Evolutionary conservation across 1,284 basidiomycete genomes (phyloP), one percentile per base, ranked within the genome.

Genomic region (Naganishia sp.): DNA sequence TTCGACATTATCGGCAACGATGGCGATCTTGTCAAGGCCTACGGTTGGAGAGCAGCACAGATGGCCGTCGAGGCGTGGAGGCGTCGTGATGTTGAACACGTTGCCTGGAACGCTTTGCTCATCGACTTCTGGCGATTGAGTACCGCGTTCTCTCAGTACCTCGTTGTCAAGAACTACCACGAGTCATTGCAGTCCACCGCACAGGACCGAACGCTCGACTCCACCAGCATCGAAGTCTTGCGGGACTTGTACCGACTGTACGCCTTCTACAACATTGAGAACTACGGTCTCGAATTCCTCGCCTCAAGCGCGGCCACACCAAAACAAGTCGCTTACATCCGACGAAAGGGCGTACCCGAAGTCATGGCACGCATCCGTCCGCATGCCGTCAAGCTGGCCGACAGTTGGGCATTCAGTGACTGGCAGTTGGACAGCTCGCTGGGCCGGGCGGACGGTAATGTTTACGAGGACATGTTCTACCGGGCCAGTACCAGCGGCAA

Each of bases 361-460:
- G 70, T 85, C 1, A 85, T 86, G 78, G 70, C 77, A 25, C 80
- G 82, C 50, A 73, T 92, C 10, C 75, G 90, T 2, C 87, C 88
- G 0, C 84, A 92, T 69, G 84, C 84, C 5, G 86, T 92, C 64
- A 87, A 85, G 0, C 77, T 92, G 44, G 86, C 84, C 16, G 90
- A 92, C 73, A 86, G 87, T 1, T 90, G 91, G 73, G 87, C 86
- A 0, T 89, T 89, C 74, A 82, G 85, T 0, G 89, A 92, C 72
- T 91, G 88, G 87, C 86, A 90, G 63, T 79, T 91, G 7, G 84
- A 89, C 70, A 88, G 86, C 25, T 55, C 44, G 49, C 48, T 70
- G 44, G 89, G 89, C 3, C 84, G 87, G 13, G 83, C 83, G 64
- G 83, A 88, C 72, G 89, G 89, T 0, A 82, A 82, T 13, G 88